Evolutionary conservation across 2,329 filamentous ascomycete species (phyloP).

Genomic region (Fusarium sp.): DNA sequence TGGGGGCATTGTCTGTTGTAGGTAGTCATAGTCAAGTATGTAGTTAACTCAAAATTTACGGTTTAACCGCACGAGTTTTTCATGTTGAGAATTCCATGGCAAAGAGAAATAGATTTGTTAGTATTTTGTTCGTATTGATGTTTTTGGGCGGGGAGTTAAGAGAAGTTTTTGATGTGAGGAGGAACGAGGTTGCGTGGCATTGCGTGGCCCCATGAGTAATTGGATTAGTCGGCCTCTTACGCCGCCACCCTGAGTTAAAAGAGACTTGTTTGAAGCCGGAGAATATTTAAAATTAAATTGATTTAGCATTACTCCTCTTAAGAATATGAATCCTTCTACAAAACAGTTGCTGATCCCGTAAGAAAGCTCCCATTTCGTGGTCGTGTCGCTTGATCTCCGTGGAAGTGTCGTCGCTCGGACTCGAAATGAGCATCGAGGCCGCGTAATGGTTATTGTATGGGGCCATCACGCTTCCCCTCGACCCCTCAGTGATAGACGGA

Average conservation of each 20-base stretch:
- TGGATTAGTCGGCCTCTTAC: conserved; percentile 37
- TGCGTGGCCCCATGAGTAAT: conserved; percentile 49
- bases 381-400: not conserved
- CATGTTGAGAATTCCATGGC: not conserved
- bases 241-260: conserved; percentile 34
- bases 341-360: not conserved
- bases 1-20: conserved; percentile 41
- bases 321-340: too few relatives aligned
- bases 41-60: not conserved
- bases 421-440: conserved; percentile 21
- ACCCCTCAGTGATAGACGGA: conserved; percentile 7
- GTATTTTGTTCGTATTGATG: not conserved
- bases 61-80: conserved; percentile 13
- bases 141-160: not conserved
- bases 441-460: conserved; percentile 29
- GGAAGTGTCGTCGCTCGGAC: conserved; percentile 14
- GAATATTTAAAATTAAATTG: not conserved
- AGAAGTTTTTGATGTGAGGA: conserved; percentile 28
- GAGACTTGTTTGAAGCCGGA: not conserved
- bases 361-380: not conserved
- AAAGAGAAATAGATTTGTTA: not conserved
- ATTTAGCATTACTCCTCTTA: not conserved
- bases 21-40: conserved; percentile 36
- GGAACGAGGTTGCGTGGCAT: conserved; percentile 37
- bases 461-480: conserved; percentile 7